phyloP scores from a whole-genome alignment of 179 eudicot genomes.

The Heliamphora pulchella region DNA sequence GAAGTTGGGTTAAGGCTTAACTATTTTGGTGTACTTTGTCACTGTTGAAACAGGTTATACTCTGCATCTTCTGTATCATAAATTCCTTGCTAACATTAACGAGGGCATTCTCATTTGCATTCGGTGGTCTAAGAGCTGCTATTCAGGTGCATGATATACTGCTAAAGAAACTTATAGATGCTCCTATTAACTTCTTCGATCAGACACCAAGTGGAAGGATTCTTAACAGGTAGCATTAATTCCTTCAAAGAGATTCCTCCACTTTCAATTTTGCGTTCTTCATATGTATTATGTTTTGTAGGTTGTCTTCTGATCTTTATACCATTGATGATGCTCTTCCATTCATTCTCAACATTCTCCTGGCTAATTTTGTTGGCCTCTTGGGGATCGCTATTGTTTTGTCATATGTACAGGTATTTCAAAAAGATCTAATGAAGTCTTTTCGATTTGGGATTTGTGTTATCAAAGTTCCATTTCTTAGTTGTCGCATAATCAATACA shows the following conservation, averaged over 20 bases:
- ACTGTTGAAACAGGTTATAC: slow-evolving; percentile 48
- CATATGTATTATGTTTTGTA: slow-evolving; percentile 30
- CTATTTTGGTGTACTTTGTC: slow-evolving; percentile 6
- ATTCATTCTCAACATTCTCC: slow-evolving; percentile 92
- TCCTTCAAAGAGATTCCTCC: not conserved
- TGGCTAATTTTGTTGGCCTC: slow-evolving; percentile 86
- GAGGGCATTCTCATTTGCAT: slow-evolving; percentile 93
- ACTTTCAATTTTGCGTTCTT: slow-evolving; percentile 9
- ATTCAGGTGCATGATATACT: slow-evolving; percentile 62
- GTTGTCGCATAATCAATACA: not conserved
- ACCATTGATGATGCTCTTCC: slow-evolving; percentile 97
- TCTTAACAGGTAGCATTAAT: slow-evolving; percentile 61
- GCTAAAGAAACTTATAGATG: slow-evolving; percentile 54
- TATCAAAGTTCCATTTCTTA: not conserved
- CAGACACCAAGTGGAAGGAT: slow-evolving; percentile 91
- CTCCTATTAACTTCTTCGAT: slow-evolving; percentile 79
- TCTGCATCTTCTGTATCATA: slow-evolving; percentile 57
- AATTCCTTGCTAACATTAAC: slow-evolving; percentile 70
- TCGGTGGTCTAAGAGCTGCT: slow-evolving; percentile 90
- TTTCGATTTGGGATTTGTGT: not conserved
- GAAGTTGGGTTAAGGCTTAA: not conserved
- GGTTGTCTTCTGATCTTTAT: slow-evolving; percentile 95
- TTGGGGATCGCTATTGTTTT: slow-evolving; percentile 73
- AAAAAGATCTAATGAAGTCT: slow-evolving; percentile 2
- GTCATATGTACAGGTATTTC: slow-evolving; percentile 73